Evolutionary conservation across 2,329 filamentous ascomycete species (phyloP).

Genomic region (Fusarium pseudonygamai): DNA sequence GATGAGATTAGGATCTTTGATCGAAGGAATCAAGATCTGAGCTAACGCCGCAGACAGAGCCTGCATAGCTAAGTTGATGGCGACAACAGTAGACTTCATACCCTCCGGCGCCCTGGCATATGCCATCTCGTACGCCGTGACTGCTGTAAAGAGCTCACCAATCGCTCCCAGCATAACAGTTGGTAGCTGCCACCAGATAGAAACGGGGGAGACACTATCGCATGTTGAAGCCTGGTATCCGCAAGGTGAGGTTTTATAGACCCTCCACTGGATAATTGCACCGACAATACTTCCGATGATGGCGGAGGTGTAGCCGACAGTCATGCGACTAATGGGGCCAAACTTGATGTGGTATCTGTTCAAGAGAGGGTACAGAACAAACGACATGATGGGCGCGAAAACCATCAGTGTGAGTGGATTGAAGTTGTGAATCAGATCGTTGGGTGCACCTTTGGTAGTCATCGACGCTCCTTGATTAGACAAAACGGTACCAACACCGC

Average conservation of each 20-base stretch:
- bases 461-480: constrained; percentile 30
- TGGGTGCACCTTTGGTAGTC: constrained; percentile 61
- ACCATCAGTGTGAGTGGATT: constrained; percentile 69
- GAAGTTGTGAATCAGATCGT: constrained; percentile 69
- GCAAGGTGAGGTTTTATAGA: neutral
- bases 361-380: constrained; percentile 65
- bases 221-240: neutral
- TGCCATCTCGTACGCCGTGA: constrained; percentile 49
- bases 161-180: neutral
- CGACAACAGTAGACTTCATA: constrained; percentile 61
- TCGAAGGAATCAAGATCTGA: constrained; percentile 51
- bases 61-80: constrained; percentile 60
- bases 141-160: constrained; percentile 42
- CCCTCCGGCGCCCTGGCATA: constrained; percentile 61
- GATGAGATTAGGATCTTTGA: constrained; percentile 41
- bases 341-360: constrained; percentile 62
- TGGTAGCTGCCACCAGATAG: neutral
- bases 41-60: constrained; percentile 56
- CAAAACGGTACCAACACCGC: neutral
- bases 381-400: constrained; percentile 42
- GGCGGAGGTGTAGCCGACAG: constrained; percentile 65
- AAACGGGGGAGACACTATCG: neutral
- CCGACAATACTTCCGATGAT: neutral
- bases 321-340: constrained; percentile 66
- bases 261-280: neutral